Conservation (phyloP, 192 early-diverging fungal genomes). For the Entomortierella parvispora region DNA sequence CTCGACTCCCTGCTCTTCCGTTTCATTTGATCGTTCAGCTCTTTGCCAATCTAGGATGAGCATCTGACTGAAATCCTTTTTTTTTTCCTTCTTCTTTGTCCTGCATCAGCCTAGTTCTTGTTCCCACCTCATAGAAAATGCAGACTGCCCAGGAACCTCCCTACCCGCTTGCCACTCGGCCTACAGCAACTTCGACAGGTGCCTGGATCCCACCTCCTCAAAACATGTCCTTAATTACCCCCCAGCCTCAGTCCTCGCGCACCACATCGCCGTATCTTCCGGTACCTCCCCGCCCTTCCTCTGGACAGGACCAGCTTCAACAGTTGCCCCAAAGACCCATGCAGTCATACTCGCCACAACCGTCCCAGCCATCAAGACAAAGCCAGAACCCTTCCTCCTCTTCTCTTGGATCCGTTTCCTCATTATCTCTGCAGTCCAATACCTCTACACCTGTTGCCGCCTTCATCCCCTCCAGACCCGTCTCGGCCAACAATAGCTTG, state of each 20-base stretch:
- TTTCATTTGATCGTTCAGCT: too few species aligned
- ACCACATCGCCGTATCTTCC: constrained; percentile 13
- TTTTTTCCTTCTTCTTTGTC: too few species aligned
- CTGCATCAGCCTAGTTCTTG: too few species aligned
- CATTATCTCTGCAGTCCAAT: constrained; percentile 25
- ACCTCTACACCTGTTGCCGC: constrained; percentile 6
- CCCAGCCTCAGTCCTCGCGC: neutral
- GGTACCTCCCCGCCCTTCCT: neutral
- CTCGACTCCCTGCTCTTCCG: too few species aligned
- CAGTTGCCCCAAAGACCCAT: constrained; percentile 1
- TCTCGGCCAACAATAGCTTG: neutral
- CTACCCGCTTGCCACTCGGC: neutral
- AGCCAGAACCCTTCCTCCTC: constrained; percentile 16
- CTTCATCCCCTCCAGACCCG: constrained; percentile 7
- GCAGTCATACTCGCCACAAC: constrained; percentile 8
- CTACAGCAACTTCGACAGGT: neutral
- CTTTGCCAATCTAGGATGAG: too few species aligned
- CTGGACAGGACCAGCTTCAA: neutral
- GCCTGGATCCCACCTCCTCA: constrained; percentile 18
- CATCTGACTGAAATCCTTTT: too few species aligned
- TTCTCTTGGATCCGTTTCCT: constrained; percentile 9
- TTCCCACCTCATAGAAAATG: too few species aligned
- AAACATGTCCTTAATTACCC: neutral
- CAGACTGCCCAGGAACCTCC: neutral
- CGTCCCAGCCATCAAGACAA: constrained; percentile 1